Evolutionary conservation across 768 basidiomycete species (phyloP).

Genomic region (Amanita subjunquillea): DNA sequence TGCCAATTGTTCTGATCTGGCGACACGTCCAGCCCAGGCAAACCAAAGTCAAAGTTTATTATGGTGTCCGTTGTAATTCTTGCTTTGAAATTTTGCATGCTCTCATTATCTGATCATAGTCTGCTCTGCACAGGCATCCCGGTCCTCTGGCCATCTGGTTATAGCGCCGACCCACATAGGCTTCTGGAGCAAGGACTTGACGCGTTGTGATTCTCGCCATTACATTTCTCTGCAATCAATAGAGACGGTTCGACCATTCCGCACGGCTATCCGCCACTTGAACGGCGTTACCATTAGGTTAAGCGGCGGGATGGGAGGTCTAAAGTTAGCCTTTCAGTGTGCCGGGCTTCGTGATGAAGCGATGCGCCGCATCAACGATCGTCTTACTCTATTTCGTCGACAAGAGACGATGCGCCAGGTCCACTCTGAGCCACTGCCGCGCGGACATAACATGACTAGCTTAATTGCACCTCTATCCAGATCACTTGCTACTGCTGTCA

Average conservation of each 20-base stretch:
- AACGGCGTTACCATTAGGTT: constrained; percentile 34
- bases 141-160: constrained; percentile 31
- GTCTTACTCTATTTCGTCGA: constrained; percentile 7
- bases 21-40: not conserved
- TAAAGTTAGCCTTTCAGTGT: constrained; percentile 41
- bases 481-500: constrained; percentile 20
- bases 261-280: constrained; percentile 14
- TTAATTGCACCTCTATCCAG: constrained; percentile 38
- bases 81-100: not conserved
- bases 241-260: constrained; percentile 26
- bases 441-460: constrained; percentile 20
- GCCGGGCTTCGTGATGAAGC: constrained; percentile 32
- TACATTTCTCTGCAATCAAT: constrained; percentile 32
- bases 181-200: constrained; percentile 37
- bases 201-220: constrained; percentile 25
- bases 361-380: constrained; percentile 21
- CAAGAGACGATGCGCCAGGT: not conserved
- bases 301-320: constrained; percentile 29
- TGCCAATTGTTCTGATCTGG: constrained; percentile 1
- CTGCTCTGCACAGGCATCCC: constrained; percentile 22
- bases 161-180: constrained; percentile 27
- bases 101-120: constrained; percentile 15
- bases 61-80: constrained; percentile 20
- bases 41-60: constrained; percentile 5
- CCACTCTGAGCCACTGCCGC: not conserved